These are phyloP conservation scores for Trichoderma asperelloides DNA, from an alignment of 495 filamentous ascomycete species.

Conservation along the genomic window DNA sequence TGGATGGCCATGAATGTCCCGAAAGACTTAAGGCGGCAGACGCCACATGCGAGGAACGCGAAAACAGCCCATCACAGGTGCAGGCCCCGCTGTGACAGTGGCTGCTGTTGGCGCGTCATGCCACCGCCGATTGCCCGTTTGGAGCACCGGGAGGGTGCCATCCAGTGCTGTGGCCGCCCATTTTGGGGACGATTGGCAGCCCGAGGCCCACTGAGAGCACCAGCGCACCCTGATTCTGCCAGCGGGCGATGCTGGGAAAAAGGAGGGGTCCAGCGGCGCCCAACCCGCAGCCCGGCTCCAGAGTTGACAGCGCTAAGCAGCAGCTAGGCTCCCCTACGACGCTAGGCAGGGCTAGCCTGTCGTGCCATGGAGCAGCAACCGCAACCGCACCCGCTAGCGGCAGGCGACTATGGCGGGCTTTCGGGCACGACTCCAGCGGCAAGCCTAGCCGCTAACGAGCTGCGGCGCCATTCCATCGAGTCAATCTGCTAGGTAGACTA, in stretches of 20 bases:
- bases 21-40: background rate
- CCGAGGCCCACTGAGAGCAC: background rate
- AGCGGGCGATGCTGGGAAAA: background rate
- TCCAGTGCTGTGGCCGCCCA: background rate
- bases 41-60: background rate
- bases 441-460: background rate
- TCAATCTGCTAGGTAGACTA: no score
- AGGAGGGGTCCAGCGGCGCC: background rate
- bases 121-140: slow-evolving; percentile 1
- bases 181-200: background rate
- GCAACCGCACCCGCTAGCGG: background rate
- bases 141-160: background rate
- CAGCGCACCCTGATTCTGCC: background rate
- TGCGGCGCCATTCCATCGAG: background rate
- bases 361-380: background rate
- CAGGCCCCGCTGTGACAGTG: slow-evolving; percentile 3
- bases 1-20: no score
- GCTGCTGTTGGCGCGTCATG: background rate
- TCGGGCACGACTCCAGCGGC: background rate
- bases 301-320: background rate
- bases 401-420: background rate
- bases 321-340: background rate
- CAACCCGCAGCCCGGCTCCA: background rate
- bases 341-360: background rate
- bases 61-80: background rate